Percentiles rank a stretch among this genome's conserved stretches.
phyloP scores from a whole-genome alignment of 1,284 basidiomycete species.

The Cutaneotrichosporon cavernicola region DNA sequence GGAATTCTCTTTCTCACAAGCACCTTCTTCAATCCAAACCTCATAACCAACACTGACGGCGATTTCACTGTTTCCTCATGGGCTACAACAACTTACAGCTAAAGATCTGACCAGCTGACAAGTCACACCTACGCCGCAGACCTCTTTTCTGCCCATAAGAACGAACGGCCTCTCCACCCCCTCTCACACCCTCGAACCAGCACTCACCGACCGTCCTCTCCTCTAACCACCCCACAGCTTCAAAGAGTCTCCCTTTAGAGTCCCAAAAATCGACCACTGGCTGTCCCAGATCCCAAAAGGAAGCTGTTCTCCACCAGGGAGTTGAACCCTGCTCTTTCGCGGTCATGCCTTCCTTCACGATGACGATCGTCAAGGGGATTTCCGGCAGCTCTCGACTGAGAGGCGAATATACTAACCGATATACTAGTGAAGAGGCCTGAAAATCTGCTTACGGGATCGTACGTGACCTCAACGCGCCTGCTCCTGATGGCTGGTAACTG shows the following conservation, averaged over 20 bases:
- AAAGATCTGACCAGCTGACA: neutral
- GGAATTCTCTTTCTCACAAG: neutral
- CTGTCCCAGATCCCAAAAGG: neutral
- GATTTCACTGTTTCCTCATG: neutral
- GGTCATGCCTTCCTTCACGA: neutral
- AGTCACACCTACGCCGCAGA: no score
- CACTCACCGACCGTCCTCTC: no score
- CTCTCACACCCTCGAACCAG: no score
- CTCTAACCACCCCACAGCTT: no score
- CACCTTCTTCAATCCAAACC: neutral
- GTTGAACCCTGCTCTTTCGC: conserved; percentile 3
- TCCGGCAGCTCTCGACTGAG: neutral
- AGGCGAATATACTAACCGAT: conserved; percentile 4
- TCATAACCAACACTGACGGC: neutral
- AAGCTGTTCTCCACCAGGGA: neutral
- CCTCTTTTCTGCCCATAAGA: no score
- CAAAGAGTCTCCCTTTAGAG: no score
- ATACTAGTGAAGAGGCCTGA: neutral
- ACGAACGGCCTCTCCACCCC: no score
- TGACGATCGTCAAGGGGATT: neutral
- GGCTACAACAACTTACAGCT: neutral
- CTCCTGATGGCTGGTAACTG: neutral
- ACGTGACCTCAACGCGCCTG: neutral
- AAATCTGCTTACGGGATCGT: neutral
- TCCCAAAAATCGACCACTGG: neutral